Conservation (phyloP, 2,329 filamentous ascomycete species). For the Pseudogymnoascus sp. region DNA sequence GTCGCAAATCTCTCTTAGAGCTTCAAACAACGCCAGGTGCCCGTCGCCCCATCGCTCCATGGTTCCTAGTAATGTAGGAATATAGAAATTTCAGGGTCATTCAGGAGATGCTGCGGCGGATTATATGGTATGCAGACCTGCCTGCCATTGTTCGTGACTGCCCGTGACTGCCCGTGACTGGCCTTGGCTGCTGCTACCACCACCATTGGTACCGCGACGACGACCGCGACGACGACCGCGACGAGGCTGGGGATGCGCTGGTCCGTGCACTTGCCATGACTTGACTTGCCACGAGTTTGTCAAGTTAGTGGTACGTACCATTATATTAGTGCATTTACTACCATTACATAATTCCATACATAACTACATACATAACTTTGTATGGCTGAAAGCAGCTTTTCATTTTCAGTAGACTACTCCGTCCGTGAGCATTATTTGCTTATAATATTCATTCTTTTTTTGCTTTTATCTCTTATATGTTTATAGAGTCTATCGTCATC, state of each 20-base stretch:
- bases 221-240: background rate
- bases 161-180: background rate
- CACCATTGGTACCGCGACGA: background rate
- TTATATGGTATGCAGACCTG: background rate
- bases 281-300: slow-evolving; percentile 1
- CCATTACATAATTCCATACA: too few species aligned
- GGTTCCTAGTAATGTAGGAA: background rate
- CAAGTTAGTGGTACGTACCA: background rate
- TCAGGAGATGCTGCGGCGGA: background rate
- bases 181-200: background rate
- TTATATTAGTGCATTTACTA: background rate
- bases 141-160: background rate
- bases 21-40: slow-evolving; percentile 6
- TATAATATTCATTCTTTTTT: too few species aligned
- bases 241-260: background rate
- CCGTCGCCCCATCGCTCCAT: slow-evolving; percentile 8
- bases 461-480: too few species aligned
- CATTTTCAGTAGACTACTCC: too few species aligned
- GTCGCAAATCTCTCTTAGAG: slow-evolving; percentile 6
- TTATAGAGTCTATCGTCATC: too few species aligned
- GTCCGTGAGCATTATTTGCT: too few species aligned
- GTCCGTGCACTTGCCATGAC: background rate
- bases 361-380: too few species aligned
- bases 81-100: background rate
- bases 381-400: background rate